A percentile compares a stretch with the other conserved stretches of the same genome.
These are phyloP conservation scores for Lipomyces sp. DNA, from an alignment of 805 yeast genomes.

Conservation along the genomic window DNA sequence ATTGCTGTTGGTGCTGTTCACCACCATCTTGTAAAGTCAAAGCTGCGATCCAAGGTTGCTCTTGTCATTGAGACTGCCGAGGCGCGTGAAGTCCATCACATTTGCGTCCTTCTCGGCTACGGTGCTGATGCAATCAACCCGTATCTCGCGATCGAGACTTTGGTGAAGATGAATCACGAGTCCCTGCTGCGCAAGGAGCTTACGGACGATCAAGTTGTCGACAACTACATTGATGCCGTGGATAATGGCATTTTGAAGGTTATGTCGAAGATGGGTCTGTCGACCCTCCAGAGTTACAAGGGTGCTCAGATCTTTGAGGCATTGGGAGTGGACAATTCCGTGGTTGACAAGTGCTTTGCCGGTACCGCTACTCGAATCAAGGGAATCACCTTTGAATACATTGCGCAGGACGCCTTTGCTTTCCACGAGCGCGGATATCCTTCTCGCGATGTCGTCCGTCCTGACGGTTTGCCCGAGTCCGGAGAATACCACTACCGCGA, in stretches of 20 bases:
- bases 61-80: conserved; percentile 90
- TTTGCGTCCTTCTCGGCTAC: conserved; percentile 90
- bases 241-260: conserved; percentile 93
- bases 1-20: conserved; percentile 97
- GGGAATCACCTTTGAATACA: conserved; percentile 92
- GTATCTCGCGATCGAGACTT: conserved; percentile 85
- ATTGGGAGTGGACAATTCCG: conserved; percentile 90
- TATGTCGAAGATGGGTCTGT: conserved; percentile 99
- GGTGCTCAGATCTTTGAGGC: conserved; percentile 99
- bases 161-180: conserved; percentile 79
- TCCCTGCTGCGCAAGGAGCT: conserved; percentile 53
- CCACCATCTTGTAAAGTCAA: conserved; percentile 91
- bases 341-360: conserved; percentile 90
- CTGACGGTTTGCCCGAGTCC: conserved; percentile 78
- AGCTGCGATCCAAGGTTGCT: conserved; percentile 94
- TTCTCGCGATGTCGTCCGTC: conserved; percentile 62
- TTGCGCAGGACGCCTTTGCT: conserved; percentile 95
- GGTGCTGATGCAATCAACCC: conserved; percentile 98
- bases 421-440: conserved; percentile 93
- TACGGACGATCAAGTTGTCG: conserved; percentile 57
- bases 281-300: conserved; percentile 95
- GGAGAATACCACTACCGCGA: conserved; percentile 99
- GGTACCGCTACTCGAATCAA: conserved; percentile 96
- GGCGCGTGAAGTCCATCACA: conserved; percentile 96
- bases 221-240: conserved; percentile 77